These are phyloP conservation scores for Inonotus obliquus DNA, from an alignment of 1,284 basidiomycete species.

Conservation along the genomic window DNA sequence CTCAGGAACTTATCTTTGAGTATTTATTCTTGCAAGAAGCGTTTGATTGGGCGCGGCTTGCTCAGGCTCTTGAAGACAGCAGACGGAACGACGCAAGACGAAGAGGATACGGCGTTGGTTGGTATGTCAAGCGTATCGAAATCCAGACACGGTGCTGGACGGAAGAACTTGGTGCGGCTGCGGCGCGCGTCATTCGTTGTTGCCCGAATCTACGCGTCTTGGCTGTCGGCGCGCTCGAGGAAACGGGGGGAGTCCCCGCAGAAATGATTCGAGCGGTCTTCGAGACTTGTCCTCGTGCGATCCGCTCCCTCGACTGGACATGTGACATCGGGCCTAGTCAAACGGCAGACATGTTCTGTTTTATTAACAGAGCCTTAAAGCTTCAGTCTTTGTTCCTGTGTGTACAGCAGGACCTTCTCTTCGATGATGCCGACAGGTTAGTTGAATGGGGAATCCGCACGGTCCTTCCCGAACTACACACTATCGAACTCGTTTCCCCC, in stretches of 20 bases:
- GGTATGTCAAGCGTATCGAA: slow-evolving; percentile 14
- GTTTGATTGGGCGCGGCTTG: slow-evolving; percentile 11
- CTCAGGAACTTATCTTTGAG: slow-evolving; percentile 15
- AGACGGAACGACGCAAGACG: background rate
- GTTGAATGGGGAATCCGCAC: background rate
- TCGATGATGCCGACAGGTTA: background rate
- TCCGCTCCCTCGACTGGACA: slow-evolving; percentile 15
- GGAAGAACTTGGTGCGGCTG: slow-evolving; percentile 3
- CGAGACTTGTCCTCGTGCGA: slow-evolving; percentile 11
- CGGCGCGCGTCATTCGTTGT: slow-evolving; percentile 16
- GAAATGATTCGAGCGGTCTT: slow-evolving; percentile 11
- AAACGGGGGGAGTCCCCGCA: slow-evolving; percentile 7
- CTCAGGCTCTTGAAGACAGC: slow-evolving; percentile 11
- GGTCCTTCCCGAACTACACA: slow-evolving; percentile 10
- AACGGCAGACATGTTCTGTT: slow-evolving; percentile 7
- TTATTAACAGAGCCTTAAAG: background rate
- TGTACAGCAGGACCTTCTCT: background rate
- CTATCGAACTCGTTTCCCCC: slow-evolving; percentile 11
- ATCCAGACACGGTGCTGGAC: slow-evolving; percentile 11
- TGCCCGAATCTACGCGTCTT: slow-evolving; percentile 16
- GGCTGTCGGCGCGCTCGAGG: slow-evolving; percentile 11
- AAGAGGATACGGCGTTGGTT: slow-evolving; percentile 12
- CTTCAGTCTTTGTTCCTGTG: slow-evolving; percentile 12
- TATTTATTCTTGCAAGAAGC: slow-evolving; percentile 16
- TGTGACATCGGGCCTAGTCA: slow-evolving; percentile 4